Base-by-base conservation (phyloP, 2,329 filamentous ascomycete species). In the Trichoderma endophyticum region DNA sequence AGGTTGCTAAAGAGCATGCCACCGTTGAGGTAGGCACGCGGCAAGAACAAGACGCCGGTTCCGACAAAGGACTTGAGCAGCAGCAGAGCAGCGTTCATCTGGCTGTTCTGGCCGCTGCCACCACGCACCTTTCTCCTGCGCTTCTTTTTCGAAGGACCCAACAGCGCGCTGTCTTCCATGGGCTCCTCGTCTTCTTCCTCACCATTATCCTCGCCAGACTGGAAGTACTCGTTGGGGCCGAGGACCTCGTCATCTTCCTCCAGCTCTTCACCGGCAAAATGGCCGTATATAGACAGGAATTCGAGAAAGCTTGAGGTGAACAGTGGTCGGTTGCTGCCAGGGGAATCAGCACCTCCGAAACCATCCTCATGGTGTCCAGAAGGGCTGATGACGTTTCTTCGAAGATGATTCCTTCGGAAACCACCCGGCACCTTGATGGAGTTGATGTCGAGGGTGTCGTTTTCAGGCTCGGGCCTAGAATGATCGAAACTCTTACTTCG, bases 11-110 rank as follows among this genome's bases (percentile, higher is more conserved):
- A 99, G 18, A 97, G 84, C 95, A 99, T 98, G 72, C 96, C 96
- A 69, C 96, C 96, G 78, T 97, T 99, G 75, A 98, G 88, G 79
- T 96, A 99, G 5, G 96, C 95, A 62, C 94, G 91, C 0, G 95
- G 95, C 39, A 98, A 84, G 84, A 98, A 98, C 18, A 98, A 86
- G 9, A 98, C 95, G 71, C 95, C 95, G 0, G 96, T 99, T 24
- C 97, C 96, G 62, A 99, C 96, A 79, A 99, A 99, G 0, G 95
- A 98, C 84, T 99, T 99, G 75, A 99, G 89, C 56, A 99, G 86
- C 69, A 99, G 87, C 76, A 98, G 82, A 12, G 93, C 91, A 11
- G 96, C 95, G 73, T 92, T 93, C 74, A 90, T 91, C 4, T 93
- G 90, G 64, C 89, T 92, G 76, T 93, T 95, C 69, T 91, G 94